Base-by-base conservation (phyloP, 768 basidiomycete genomes). In the Calocera viscosa region DNA sequence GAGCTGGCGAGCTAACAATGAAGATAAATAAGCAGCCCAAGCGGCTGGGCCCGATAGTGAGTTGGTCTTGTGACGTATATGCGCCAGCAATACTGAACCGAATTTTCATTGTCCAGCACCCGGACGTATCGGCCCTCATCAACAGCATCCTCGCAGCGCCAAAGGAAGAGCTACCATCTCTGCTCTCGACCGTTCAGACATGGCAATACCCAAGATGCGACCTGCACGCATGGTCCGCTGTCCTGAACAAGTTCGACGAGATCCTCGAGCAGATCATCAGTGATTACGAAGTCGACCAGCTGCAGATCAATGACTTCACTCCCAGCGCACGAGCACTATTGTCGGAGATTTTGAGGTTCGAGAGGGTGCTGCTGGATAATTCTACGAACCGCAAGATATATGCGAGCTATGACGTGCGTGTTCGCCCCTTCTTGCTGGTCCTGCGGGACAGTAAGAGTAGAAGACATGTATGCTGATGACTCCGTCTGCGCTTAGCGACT, bases 201-300 rank as follows among this genome's bases (percentile, higher is more conserved):
- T 99, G 96, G 96, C 87, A 83, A 75, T 98, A 91, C 88, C 91
- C 94, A 38, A 85, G 96, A 69, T 94, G 94, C 66, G 96, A 99
- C 80, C 83, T 99, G 68, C 93, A 96, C 78, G 86, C 90, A 67
- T 99, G 96, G 96, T 86, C 92, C 75, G 87, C 88, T 74, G 91
- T 94, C 67, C 84, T 99, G 63, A 95, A 99, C 82, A 90, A 89
- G 75, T 94, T 99, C 75, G 96, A 99, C 79, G 80, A 80, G 68
- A 85, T 96, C 70, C 82, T 98, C 71, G 93, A 90, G 73, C 85
- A 85, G 41, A 80, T 87, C 71, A 89, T 96, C 75, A 81, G 81
- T 68, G 86, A 88, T 76, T 95, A 98, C 76, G 86, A 89, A 65
- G 82, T 98, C 68, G 88, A 90, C 76, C 86, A 87, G 72, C 80